Evolutionary conservation across 2,329 filamentous ascomycete genomes (phyloP), one percentile per base, ranked within the genome.

Genomic region (Sclerotinia nivalis): DNA sequence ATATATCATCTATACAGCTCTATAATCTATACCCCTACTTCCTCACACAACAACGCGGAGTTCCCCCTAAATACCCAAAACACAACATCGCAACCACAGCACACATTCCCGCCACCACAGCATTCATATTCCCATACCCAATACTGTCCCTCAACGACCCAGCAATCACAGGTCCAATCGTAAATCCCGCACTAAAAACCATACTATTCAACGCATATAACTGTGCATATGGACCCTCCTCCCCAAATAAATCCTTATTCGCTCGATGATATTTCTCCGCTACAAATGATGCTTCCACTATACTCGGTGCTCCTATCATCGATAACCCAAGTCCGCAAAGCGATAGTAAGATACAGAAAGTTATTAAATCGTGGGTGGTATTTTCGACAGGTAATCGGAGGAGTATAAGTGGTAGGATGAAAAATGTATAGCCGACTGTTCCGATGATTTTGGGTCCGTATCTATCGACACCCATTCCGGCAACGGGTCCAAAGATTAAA

Each of bases 141-240:
- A 88, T 80, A 0, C 71, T 76, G 54, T 86, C 81, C 73, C 83
- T 85, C 73, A 88, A 73, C 13, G 75, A 76, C 0, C 88, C 88
- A 10, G 84, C 85, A 64, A 87, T 77, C 20, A 89, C 76, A 0
- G 89, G 89, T 0, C 89, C 89, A 8, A 89, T 67, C 0, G 87
- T 85, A 66, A 90, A 78, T 0, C 89, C 89, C 0, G 81, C 79
- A 71, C 84, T 86, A 77, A 88, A 90, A 0, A 87, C 83, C 82
- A 90, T 84, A n/a, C 84, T 87, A 74, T 87, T 89, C 70, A 91
- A 80, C 3, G 86, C 88, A 76, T 90, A 91, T 0, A 90, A 81
- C 77, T 91, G 89, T 2, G 88, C 88, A 75, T 89, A 89, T 0
- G 88, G 88, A 0, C 86, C 85, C 6, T 84, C 80, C 1, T 81